These are phyloP conservation scores for Haplosporangium gracile DNA, from an alignment of 192 early-diverging fungal species.

Conservation along the genomic window DNA sequence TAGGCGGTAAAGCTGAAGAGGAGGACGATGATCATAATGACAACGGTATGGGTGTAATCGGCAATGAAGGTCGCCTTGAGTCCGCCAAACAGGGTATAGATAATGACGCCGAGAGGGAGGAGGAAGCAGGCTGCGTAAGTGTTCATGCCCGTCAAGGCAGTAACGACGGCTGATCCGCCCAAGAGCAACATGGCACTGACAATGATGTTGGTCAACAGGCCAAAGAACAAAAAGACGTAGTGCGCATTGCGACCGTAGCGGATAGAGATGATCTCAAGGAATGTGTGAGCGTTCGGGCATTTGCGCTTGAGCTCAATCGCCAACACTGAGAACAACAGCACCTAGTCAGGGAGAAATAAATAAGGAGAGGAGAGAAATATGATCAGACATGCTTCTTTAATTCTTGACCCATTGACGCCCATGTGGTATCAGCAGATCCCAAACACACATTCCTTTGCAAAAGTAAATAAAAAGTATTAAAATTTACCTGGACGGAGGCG, in stretches of 20 bases:
- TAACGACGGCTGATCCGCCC: slow-evolving; percentile 78
- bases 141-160: slow-evolving; percentile 75
- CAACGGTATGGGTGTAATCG: slow-evolving; percentile 78
- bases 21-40: slow-evolving; percentile 79
- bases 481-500: slow-evolving; percentile 71
- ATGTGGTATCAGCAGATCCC: no score
- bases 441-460: not conserved
- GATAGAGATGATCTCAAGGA: slow-evolving; percentile 75
- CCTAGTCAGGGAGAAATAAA: slow-evolving; percentile 27
- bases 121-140: slow-evolving; percentile 72
- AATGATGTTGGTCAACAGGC: slow-evolving; percentile 67
- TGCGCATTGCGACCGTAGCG: slow-evolving; percentile 76
- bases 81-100: slow-evolving; percentile 77
- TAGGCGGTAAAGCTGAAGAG: slow-evolving; percentile 79
- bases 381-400: not conserved
- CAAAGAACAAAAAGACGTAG: slow-evolving; percentile 69
- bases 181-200: slow-evolving; percentile 82
- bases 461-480: not conserved
- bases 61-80: slow-evolving; percentile 83
- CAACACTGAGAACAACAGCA: slow-evolving; percentile 77
- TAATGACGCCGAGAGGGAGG: slow-evolving; percentile 76
- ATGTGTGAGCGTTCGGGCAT: slow-evolving; percentile 82
- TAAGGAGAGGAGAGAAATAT: not conserved
- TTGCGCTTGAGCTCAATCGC: slow-evolving; percentile 81
- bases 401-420: not conserved